Evolutionary conservation across 768 basidiomycete species (phyloP).

Genomic region (Tricholoma flavovirens): DNA sequence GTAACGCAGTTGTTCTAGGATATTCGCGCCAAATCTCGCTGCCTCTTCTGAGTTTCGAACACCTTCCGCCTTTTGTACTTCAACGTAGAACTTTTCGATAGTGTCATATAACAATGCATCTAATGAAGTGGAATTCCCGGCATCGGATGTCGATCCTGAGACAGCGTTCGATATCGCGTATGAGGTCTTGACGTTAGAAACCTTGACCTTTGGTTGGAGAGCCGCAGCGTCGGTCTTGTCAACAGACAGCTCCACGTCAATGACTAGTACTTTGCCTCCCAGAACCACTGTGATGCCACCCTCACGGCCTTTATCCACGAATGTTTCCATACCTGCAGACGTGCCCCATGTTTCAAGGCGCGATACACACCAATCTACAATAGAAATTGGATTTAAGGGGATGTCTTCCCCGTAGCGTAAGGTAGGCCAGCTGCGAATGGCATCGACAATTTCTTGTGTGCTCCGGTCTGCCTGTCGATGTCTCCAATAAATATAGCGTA

Average conservation of each 20-base stretch:
- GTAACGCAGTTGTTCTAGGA: conserved; percentile 57
- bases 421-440: conserved; percentile 40
- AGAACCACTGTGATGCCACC: conserved; percentile 53
- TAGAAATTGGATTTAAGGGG: conserved; percentile 39
- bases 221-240: conserved; percentile 33
- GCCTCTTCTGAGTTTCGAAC: conserved; percentile 49
- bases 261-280: conserved; percentile 74
- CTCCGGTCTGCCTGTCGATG: conserved; percentile 46
- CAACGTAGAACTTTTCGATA: conserved; percentile 52
- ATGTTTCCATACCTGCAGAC: conserved; percentile 67
- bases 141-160: conserved; percentile 30
- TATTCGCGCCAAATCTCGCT: conserved; percentile 38
- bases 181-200: conserved; percentile 63
- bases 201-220: conserved; percentile 32
- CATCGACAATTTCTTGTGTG: conserved; percentile 41
- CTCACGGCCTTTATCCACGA: conserved; percentile 53
- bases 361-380: conserved; percentile 54
- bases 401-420: conserved; percentile 59
- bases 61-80: conserved; percentile 51
- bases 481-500: conserved; percentile 12
- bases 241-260: conserved; percentile 65
- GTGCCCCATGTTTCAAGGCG: conserved; percentile 58
- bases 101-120: conserved; percentile 57
- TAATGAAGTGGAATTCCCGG: conserved; percentile 48
- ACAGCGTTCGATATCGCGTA: conserved; percentile 53